A percentile compares a stretch with the other conserved stretches of the same genome.
These are phyloP conservation scores for Trifolium pratense DNA, from an alignment of 306 rosid genomes.

Conservation along the genomic window DNA sequence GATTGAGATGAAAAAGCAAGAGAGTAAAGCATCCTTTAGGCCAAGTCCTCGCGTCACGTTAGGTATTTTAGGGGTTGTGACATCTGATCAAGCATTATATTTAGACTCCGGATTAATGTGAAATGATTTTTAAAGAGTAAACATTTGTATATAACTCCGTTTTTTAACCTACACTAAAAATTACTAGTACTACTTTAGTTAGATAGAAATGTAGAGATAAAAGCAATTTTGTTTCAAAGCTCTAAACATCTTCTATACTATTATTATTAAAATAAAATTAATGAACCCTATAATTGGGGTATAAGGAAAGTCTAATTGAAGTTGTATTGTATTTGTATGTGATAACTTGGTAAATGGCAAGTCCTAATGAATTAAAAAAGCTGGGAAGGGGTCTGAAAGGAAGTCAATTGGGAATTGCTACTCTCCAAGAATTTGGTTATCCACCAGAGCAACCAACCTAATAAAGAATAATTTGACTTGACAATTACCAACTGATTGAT, in stretches of 20 bases:
- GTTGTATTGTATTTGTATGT: too few relatives aligned
- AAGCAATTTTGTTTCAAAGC: background rate
- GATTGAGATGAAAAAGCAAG: background rate
- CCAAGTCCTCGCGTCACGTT: too few relatives aligned
- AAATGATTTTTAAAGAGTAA: too few relatives aligned
- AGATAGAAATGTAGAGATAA: background rate
- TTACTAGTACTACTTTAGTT: conserved; percentile 4
- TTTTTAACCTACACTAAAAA: background rate
- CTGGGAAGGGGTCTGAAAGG: too few relatives aligned
- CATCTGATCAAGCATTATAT: too few relatives aligned
- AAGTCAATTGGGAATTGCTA: background rate
- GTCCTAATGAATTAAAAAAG: too few relatives aligned
- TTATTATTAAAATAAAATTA: background rate
- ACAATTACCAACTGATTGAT: conserved; percentile 1
- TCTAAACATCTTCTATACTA: background rate
- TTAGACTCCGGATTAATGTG: too few relatives aligned
- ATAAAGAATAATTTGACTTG: conserved; percentile 38
- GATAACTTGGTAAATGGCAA: too few relatives aligned
- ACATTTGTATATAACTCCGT: background rate
- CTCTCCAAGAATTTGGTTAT: conserved; percentile 45
- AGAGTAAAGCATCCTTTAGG: too few relatives aligned
- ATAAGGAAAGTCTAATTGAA: background rate
- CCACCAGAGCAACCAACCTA: conserved; percentile 43
- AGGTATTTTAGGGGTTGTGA: too few relatives aligned
- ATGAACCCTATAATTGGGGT: background rate